Conservation (phyloP, 164 flowering plant species). For the Platanus orientalis region DNA sequence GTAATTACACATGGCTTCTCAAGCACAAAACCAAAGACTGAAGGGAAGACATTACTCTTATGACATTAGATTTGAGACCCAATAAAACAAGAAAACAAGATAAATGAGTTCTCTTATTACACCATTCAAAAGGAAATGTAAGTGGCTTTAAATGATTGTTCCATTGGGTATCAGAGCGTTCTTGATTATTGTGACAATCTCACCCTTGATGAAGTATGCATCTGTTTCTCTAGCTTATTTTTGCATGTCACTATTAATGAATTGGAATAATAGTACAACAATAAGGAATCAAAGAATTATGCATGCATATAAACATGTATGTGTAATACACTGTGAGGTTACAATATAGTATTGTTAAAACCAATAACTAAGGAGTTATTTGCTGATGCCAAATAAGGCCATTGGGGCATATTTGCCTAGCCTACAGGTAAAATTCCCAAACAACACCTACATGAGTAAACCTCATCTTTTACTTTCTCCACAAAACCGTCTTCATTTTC, state of each 20-base stretch:
- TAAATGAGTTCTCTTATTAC: not conserved
- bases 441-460: no score
- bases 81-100: not conserved
- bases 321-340: no score
- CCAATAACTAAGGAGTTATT: no score
- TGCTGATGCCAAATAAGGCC: no score
- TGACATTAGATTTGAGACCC: not conserved
- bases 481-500: no score
- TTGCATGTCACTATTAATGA: conserved; percentile 60
- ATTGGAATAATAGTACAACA: conserved; percentile 29
- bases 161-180: conserved; percentile 75
- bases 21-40: not conserved
- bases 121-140: not conserved
- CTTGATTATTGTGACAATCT: conserved; percentile 70
- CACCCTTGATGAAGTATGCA: conserved; percentile 74
- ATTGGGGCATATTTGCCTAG: no score
- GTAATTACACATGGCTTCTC: not conserved
- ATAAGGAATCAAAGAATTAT: not conserved
- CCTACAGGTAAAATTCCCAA: no score
- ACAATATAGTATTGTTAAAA: no score
- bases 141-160: conserved; percentile 35
- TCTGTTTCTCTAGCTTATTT: conserved; percentile 80
- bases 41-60: not conserved
- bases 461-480: no score
- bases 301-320: no score